These are phyloP conservation scores for Coemansia sp. DNA, from an alignment of 192 early-diverging fungal genomes.

Conservation along the genomic window DNA sequence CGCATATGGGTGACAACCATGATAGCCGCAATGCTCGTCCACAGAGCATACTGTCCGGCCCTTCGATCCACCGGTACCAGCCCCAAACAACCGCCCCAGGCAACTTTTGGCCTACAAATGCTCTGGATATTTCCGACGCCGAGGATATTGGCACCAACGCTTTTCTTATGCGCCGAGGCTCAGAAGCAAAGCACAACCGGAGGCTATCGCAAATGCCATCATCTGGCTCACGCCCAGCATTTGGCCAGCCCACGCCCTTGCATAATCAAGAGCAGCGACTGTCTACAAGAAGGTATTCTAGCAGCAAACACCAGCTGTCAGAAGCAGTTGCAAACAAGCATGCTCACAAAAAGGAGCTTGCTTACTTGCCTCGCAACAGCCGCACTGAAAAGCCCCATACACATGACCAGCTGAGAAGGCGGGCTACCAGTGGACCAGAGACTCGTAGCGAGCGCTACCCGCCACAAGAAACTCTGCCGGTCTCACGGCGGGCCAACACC, in stretches of 20 bases:
- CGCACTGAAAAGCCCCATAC: neutral
- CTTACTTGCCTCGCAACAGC: neutral
- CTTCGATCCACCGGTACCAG: constrained; percentile 7
- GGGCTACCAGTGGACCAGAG: too few species aligned
- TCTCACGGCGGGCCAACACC: too few species aligned
- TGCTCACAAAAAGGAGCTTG: neutral
- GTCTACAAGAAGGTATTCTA: too few species aligned
- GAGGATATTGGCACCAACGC: too few species aligned
- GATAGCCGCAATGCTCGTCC: neutral
- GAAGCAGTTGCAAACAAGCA: neutral
- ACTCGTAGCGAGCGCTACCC: too few species aligned
- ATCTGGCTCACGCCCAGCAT: neutral
- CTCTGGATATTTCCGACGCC: too few species aligned
- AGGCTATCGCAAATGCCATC: neutral
- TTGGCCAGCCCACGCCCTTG: neutral
- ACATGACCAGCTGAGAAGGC: too few species aligned
- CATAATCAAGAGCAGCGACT: neutral
- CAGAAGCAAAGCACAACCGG: neutral
- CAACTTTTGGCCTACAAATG: constrained; percentile 21
- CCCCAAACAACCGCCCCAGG: neutral
- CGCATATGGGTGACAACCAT: neutral
- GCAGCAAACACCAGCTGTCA: too few species aligned
- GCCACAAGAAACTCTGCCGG: too few species aligned
- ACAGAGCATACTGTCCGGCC: neutral
- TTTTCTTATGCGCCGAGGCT: too few species aligned